Base-by-base conservation (phyloP, 306 rosid species). In the Begonia masoniana region DNA sequence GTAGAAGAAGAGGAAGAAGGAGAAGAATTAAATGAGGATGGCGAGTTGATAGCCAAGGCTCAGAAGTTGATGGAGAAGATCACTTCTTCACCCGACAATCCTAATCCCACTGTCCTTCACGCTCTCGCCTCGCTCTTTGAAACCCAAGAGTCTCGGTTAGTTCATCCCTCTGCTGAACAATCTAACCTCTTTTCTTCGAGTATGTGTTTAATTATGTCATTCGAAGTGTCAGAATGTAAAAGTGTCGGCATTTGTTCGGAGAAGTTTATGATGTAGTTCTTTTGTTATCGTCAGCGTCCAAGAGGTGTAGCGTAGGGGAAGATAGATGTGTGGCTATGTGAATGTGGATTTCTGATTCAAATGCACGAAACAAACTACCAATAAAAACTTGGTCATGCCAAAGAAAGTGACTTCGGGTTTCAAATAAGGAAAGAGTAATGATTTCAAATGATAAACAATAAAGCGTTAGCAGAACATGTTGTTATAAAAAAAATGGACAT, bases 61-160 rank as follows among this genome's bases (percentile, higher is more conserved):
- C 78, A 75, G 66, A 81, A 70, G 68, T 77, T 83, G 43, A 92
- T 86, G 88, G 96, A 87, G 13, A 87, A 72, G 78, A 71, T 81
- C 51, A 87, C 83, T 55, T 60, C 83, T 1, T 52, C 88, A 36
- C 78, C 87, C 47, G 93, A 87, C 43, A 87, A 77, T 74, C 96
- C 99, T 67, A 83, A 71, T 43, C 71, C 87, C 23, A 54, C 67
- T 21, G 82, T 72, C 12, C 87, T 92, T 3, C 99, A 92, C 31
- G 88, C 99, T 13, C 82, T 92, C 14, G 95, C 96, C 0, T 74
- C 99, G 8, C 74, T 92, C 55, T 83, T 92, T 10, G 95, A 92
- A 73, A 72, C 74, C 0, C 89, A 87, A 48, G 99, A 92, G 65
- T 66, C 76, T 0, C 76, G 81, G 99, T 92, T 62, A 47, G 54